phyloP scores from a whole-genome alignment of 2,329 filamentous ascomycete species.

The Cercospora canescens region DNA sequence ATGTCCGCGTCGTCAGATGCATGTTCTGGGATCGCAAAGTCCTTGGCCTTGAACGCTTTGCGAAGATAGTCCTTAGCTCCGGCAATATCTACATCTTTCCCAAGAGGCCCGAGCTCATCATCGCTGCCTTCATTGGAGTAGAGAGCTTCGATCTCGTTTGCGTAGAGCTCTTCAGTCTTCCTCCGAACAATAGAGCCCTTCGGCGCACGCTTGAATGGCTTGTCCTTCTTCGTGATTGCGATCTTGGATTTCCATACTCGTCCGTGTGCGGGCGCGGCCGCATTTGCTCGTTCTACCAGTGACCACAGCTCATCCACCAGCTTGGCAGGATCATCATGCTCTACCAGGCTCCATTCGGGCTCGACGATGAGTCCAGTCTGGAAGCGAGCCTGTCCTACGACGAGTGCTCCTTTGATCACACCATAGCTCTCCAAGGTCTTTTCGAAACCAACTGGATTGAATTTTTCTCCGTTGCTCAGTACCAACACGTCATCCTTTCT shows the following conservation, averaged over 20 bases:
- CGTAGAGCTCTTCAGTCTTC: slow-evolving; percentile 37
- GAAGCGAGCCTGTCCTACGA: slow-evolving; percentile 36
- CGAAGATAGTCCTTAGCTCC: slow-evolving; percentile 22
- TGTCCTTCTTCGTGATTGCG: slow-evolving; percentile 44
- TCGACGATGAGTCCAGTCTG: slow-evolving; percentile 37
- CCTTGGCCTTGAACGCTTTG: slow-evolving; percentile 19
- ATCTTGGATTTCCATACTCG: slow-evolving; percentile 48
- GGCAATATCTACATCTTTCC: slow-evolving; percentile 19
- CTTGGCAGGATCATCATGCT: slow-evolving; percentile 17
- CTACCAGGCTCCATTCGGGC: slow-evolving; percentile 23
- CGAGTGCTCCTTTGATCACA: slow-evolving; percentile 33
- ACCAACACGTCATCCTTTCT: slow-evolving; percentile 34
- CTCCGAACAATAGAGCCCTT: slow-evolving; percentile 20
- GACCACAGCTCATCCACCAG: slow-evolving; percentile 23
- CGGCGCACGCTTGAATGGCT: slow-evolving; percentile 43
- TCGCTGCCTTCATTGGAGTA: slow-evolving; percentile 38
- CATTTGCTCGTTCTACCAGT: slow-evolving; percentile 20
- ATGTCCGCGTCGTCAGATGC: slow-evolving; percentile 34
- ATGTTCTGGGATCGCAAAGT: slow-evolving; percentile 14
- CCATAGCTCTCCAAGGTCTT: slow-evolving; percentile 28
- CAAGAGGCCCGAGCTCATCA: slow-evolving; percentile 14
- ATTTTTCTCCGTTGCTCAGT: slow-evolving; percentile 33
- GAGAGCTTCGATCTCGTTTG: slow-evolving; percentile 49
- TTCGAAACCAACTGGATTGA: slow-evolving; percentile 28
- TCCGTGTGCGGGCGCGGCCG: slow-evolving; percentile 35